Percentiles rank a stretch among this genome's conserved stretches.
Conservation (phyloP, 192 early-diverging fungal species). For the Linnemannia elongata region DNA sequence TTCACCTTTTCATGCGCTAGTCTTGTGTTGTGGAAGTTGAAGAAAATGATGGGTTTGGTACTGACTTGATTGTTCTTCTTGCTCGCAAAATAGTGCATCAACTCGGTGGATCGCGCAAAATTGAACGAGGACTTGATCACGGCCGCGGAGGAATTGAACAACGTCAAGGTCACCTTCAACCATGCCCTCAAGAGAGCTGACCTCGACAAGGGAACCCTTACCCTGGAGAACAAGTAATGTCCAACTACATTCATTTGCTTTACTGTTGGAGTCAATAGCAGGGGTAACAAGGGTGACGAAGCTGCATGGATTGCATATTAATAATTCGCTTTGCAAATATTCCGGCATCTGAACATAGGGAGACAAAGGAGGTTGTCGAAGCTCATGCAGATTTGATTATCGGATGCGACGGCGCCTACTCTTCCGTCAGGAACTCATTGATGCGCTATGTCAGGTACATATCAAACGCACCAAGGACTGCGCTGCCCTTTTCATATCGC, state of each 20-base stretch:
- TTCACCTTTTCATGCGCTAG: not conserved
- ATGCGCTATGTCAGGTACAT: constrained; percentile 79
- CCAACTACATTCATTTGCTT: constrained; percentile 18
- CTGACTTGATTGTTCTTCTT: not conserved
- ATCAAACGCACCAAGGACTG: not conserved
- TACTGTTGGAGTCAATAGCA: constrained; percentile 4
- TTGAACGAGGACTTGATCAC: constrained; percentile 88
- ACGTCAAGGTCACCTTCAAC: constrained; percentile 84
- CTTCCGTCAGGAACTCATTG: constrained; percentile 81
- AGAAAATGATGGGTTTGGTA: no score
- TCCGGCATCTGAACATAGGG: constrained; percentile 22
- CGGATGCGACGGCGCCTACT: constrained; percentile 92
- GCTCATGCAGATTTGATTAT: constrained; percentile 83
- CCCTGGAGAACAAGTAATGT: constrained; percentile 62
- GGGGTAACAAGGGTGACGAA: no score
- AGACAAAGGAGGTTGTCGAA: constrained; percentile 56
- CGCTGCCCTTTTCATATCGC: not conserved
- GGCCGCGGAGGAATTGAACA: constrained; percentile 72
- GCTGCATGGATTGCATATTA: not conserved
- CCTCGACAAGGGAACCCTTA: constrained; percentile 75
- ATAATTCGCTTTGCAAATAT: not conserved
- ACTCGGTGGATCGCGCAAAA: constrained; percentile 90
- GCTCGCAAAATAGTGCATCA: constrained; percentile 84
- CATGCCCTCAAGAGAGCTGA: constrained; percentile 77
- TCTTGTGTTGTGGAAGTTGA: not conserved